Evolutionary conservation across 768 basidiomycete genomes (phyloP).

Genomic region (Roridomyces roridus): DNA sequence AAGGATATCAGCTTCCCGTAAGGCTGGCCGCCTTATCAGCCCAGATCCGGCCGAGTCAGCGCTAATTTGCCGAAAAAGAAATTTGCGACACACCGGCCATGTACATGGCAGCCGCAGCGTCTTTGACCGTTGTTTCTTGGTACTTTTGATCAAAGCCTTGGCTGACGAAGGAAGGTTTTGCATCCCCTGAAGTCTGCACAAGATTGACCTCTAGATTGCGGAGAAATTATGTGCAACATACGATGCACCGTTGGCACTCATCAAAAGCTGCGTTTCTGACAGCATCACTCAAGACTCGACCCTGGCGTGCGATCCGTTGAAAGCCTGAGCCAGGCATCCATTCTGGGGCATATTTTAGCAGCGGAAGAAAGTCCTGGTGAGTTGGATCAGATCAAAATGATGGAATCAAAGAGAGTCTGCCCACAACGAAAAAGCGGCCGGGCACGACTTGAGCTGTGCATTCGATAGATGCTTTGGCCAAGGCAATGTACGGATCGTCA

Average conservation of each 20-base stretch:
- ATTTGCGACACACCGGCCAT: no score
- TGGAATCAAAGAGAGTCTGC: neutral
- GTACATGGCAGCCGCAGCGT: no score
- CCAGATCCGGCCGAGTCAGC: no score
- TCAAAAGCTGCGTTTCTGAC: constrained; percentile 45
- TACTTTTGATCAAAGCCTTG: no score
- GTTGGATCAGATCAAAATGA: neutral
- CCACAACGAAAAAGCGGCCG: no score
- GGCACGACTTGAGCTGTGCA: constrained; percentile 16
- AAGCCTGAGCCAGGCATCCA: constrained; percentile 56
- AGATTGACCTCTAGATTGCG: no score
- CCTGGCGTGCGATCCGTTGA: constrained; percentile 45
- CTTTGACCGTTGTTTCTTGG: no score
- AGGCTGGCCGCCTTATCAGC: no score
- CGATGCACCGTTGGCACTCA: constrained; percentile 38
- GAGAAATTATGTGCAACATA: constrained; percentile 12
- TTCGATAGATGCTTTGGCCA: constrained; percentile 32
- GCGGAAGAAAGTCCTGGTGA: constrained; percentile 9
- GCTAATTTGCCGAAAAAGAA: no score
- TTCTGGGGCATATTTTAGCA: constrained; percentile 48
- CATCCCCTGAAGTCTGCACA: no score
- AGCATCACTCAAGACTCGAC: constrained; percentile 34
- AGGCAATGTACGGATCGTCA: constrained; percentile 38
- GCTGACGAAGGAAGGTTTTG: no score
- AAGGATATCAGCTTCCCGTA: no score